Conservation (phyloP, 106 monocot genomes). For the Dactylorhiza incarnata region DNA sequence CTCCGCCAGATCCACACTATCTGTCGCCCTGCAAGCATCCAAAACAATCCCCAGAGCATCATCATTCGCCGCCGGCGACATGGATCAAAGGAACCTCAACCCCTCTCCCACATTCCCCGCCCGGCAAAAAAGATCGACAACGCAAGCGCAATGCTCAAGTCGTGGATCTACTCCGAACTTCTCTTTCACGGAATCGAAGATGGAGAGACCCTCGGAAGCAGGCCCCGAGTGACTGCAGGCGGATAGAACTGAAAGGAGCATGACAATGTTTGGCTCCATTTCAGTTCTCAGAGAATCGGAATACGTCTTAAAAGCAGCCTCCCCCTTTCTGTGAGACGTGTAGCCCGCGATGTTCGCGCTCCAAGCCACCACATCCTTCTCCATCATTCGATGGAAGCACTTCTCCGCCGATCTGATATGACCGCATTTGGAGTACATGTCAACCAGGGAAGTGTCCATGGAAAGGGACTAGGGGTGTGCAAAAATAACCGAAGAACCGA, state of each 20-base stretch:
- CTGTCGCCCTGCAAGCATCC: conserved; percentile 42
- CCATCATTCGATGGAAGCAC: conserved; percentile 24
- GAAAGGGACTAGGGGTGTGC: too few species aligned
- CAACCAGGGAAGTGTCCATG: conserved; percentile 35
- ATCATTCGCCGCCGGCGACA: conserved; percentile 25
- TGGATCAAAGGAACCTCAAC: conserved; percentile 20
- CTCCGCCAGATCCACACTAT: conserved; percentile 18
- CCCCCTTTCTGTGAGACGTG: conserved; percentile 11
- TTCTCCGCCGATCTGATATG: conserved; percentile 18
- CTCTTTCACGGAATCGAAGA: conserved; percentile 15
- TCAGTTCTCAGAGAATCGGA: background rate
- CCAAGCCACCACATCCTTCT: conserved; percentile 28
- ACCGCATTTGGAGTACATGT: conserved; percentile 42
- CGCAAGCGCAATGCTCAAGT: conserved; percentile 14
- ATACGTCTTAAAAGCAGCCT: conserved; percentile 10
- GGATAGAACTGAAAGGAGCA: conserved; percentile 14
- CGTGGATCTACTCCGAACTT: conserved; percentile 4
- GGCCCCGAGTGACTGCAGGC: conserved; percentile 19
- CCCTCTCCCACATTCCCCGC: conserved; percentile 15
- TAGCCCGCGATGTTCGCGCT: conserved; percentile 31
- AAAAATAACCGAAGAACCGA: too few species aligned
- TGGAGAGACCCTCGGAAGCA: conserved; percentile 4
- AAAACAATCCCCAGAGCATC: conserved; percentile 68
- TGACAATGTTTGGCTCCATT: conserved; percentile 16
- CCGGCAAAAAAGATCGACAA: conserved; percentile 14